phyloP scores from a whole-genome alignment of 148 eudicot genomes.

The Beta vulgaris region DNA sequence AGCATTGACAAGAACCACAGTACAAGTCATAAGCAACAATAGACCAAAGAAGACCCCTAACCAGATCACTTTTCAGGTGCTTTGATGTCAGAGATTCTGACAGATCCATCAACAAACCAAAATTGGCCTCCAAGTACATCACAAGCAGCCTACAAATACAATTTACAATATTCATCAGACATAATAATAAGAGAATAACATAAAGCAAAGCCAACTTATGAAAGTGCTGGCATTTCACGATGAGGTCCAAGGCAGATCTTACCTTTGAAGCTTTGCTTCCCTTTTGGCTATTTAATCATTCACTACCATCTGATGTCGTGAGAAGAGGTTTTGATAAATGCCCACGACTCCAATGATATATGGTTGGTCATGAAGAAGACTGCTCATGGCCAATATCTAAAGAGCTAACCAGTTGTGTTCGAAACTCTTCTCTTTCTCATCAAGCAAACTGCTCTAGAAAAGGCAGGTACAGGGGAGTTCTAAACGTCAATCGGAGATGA shows the following conservation, averaged over 20 bases:
- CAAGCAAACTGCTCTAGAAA: slow-evolving; percentile 74
- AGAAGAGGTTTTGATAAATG: slow-evolving; percentile 94
- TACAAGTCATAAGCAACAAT: slow-evolving; percentile 4
- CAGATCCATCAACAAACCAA: slow-evolving; percentile 84
- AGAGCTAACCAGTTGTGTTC: slow-evolving; percentile 70
- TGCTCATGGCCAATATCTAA: slow-evolving; percentile 84
- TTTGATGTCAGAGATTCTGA: slow-evolving; percentile 76
- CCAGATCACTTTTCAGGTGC: slow-evolving; percentile 77
- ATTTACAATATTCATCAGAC: slow-evolving; percentile 6
- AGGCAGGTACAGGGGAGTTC: slow-evolving; percentile 99
- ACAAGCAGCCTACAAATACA: slow-evolving; percentile 71
- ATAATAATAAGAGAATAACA: background rate
- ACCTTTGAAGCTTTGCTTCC: slow-evolving; percentile 80
- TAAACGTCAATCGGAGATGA: slow-evolving; percentile 68
- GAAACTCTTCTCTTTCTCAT: slow-evolving; percentile 87
- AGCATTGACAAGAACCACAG: background rate
- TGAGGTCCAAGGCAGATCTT: slow-evolving; percentile 64
- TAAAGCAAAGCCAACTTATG: slow-evolving; percentile 39
- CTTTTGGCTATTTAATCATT: slow-evolving; percentile 62
- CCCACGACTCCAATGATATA: slow-evolving; percentile 94
- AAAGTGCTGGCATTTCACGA: slow-evolving; percentile 82
- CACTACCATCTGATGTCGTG: slow-evolving; percentile 72
- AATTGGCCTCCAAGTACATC: slow-evolving; percentile 85
- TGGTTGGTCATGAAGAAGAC: slow-evolving; percentile 85
- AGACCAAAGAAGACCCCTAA: background rate